Percentiles rank a stretch among this genome's conserved stretches.
phyloP scores from a whole-genome alignment of 192 early-diverging fungal genomes.

The Rhizophagus clarus region DNA sequence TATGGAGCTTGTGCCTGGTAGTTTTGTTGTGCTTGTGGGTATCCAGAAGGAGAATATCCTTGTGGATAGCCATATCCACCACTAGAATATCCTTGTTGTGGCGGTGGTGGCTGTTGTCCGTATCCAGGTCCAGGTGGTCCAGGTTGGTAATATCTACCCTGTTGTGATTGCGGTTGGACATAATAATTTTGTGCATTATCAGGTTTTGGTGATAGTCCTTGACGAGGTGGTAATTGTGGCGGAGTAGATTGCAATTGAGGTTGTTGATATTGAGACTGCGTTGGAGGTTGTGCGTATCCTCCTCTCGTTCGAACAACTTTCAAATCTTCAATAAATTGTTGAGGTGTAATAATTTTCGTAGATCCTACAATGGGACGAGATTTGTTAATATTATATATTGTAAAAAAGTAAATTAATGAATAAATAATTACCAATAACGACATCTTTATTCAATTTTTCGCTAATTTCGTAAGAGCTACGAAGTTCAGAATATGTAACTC shows the following conservation, averaged over 20 bases:
- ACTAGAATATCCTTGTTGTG: neutral
- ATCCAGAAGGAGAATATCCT: neutral
- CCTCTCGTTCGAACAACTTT: conserved; percentile 46
- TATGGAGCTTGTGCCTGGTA: neutral
- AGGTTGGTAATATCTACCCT: neutral
- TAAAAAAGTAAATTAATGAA: neutral
- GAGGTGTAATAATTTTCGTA: conserved; percentile 71
- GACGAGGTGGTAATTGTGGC: conserved; percentile 37
- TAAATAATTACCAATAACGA: conserved; percentile 58
- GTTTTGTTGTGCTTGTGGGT: neutral
- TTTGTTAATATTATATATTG: neutral
- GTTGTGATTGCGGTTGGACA: neutral
- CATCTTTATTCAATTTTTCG: conserved; percentile 63
- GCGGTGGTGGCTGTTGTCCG: too few species aligned
- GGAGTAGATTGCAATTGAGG: conserved; percentile 21
- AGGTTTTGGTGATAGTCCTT: conserved; percentile 30
- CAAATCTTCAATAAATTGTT: conserved; percentile 67
- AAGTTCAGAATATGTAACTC: conserved; percentile 72
- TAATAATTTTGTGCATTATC: neutral
- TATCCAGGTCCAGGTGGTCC: too few species aligned
- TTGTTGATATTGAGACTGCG: neutral
- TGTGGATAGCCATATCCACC: neutral
- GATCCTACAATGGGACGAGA: conserved; percentile 53
- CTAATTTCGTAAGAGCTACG: conserved; percentile 69
- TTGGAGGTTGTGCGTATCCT: neutral